Evolutionary conservation across 1,139 yeast genomes (phyloP).

Genomic region (Magnusiomyces fungicola): DNA sequence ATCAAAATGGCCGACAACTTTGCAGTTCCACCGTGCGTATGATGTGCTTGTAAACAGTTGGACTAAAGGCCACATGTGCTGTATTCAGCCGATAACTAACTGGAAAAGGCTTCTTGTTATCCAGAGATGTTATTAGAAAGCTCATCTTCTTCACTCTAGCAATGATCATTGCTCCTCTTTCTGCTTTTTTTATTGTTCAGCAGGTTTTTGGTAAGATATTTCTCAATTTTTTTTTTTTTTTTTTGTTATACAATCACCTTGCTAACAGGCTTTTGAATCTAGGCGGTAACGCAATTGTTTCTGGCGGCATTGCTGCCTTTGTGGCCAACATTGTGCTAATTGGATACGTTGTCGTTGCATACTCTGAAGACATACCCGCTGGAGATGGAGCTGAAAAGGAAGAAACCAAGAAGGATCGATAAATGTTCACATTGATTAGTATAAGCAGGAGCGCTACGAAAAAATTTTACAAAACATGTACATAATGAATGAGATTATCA

Average conservation of each 20-base stretch:
- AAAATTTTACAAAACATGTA: too few species aligned
- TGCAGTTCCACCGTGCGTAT: too few species aligned
- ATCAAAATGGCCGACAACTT: too few species aligned
- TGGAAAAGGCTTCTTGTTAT: too few species aligned
- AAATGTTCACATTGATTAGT: neutral
- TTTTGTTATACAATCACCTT: neutral
- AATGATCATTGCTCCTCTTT: constrained; percentile 74
- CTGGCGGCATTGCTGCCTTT: constrained; percentile 87
- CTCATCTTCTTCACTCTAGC: constrained; percentile 81
- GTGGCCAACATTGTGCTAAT: constrained; percentile 82
- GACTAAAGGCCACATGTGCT: too few species aligned
- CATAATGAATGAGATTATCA: too few species aligned
- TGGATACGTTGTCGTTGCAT: constrained; percentile 81
- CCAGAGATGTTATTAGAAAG: constrained; percentile 58
- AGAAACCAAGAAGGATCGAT: constrained; percentile 22
- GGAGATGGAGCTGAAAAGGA: constrained; percentile 34
- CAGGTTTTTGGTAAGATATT: constrained; percentile 35
- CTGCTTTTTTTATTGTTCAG: constrained; percentile 63
- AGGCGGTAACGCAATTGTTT: constrained; percentile 54
- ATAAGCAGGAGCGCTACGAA: too few species aligned
- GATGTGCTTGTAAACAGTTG: too few species aligned
- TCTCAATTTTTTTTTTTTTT: neutral
- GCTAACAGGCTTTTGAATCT: constrained; percentile 14
- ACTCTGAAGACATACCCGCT: constrained; percentile 60
- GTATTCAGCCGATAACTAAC: too few species aligned